Conservation (phyloP, 306 rosid species). For the Dryas octopetala region DNA sequence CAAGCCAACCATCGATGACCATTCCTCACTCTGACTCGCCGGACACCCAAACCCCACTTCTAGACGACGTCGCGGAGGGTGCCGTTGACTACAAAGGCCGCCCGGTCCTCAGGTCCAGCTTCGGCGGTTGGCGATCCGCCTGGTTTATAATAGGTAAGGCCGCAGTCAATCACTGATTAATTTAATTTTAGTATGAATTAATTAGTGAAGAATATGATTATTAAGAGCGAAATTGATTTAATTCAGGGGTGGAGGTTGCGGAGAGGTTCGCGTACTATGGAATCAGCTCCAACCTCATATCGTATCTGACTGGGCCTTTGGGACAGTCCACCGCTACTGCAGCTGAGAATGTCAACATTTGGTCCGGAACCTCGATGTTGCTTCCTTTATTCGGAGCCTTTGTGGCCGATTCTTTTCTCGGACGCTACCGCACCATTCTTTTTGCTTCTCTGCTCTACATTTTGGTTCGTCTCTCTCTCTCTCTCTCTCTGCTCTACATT, state of each 20-base stretch:
- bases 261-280: conserved; percentile 61
- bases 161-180: neutral
- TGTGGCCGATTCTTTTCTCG: conserved; percentile 53
- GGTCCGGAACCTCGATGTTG: conserved; percentile 53
- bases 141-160: conserved; percentile 36
- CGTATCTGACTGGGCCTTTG: conserved; percentile 49
- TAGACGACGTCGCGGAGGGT: conserved; percentile 31
- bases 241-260: conserved; percentile 45
- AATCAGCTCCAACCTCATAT: conserved; percentile 42
- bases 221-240: no score
- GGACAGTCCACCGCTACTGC: conserved; percentile 52
- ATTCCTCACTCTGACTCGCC: neutral
- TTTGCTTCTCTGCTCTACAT: conserved; percentile 48
- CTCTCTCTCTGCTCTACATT: no score
- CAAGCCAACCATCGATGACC: neutral
- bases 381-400: conserved; percentile 54
- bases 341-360: conserved; percentile 48
- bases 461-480: conserved; percentile 24
- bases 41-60: conserved; percentile 30
- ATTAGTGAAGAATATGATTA: no score
- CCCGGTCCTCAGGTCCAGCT: conserved; percentile 28
- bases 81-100: conserved; percentile 41
- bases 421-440: conserved; percentile 55
- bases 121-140: conserved; percentile 53
- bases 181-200: neutral